Evolutionary conservation across 2,329 filamentous ascomycete genomes (phyloP).

Genomic region (Aspergillus unguis): DNA sequence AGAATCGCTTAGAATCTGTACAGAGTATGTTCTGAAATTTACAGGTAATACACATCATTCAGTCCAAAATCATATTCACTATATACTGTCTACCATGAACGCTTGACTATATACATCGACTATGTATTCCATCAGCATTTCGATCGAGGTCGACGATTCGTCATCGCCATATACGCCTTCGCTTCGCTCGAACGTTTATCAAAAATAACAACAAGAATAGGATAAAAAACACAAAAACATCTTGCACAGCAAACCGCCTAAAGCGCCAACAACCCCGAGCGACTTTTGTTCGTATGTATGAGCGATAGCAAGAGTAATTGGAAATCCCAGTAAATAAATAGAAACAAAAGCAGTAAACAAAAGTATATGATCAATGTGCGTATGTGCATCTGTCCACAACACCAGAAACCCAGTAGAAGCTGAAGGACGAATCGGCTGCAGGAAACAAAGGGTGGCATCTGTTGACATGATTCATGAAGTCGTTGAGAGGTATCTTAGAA

Average conservation of each 20-base stretch:
- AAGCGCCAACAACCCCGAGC: constrained; percentile 9
- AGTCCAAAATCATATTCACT: no score
- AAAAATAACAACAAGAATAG: constrained; percentile 8
- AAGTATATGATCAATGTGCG: constrained; percentile 15
- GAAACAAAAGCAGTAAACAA: constrained; percentile 5
- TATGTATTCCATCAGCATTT: no score
- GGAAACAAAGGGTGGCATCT: background rate
- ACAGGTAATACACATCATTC: no score
- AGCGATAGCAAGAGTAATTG: background rate
- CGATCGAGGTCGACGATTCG: background rate
- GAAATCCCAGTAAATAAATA: constrained; percentile 3
- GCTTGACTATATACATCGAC: constrained; percentile 2
- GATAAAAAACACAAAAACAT: constrained; percentile 2
- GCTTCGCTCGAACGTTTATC: constrained; percentile 15
- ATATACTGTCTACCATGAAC: no score
- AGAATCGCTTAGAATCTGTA: no score
- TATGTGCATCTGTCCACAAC: background rate
- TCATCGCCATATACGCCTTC: constrained; percentile 33
- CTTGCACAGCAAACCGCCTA: constrained; percentile 6
- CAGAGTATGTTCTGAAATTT: no score
- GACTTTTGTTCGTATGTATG: constrained; percentile 11
- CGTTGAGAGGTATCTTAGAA: constrained; percentile 15
- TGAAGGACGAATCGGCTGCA: constrained; percentile 1
- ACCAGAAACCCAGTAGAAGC: background rate
- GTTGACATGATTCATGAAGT: constrained; percentile 10